Evolutionary conservation across 2,329 filamentous ascomycete genomes (phyloP), one percentile per base, ranked within the genome.

Genomic region (Mariannaea elegans): DNA sequence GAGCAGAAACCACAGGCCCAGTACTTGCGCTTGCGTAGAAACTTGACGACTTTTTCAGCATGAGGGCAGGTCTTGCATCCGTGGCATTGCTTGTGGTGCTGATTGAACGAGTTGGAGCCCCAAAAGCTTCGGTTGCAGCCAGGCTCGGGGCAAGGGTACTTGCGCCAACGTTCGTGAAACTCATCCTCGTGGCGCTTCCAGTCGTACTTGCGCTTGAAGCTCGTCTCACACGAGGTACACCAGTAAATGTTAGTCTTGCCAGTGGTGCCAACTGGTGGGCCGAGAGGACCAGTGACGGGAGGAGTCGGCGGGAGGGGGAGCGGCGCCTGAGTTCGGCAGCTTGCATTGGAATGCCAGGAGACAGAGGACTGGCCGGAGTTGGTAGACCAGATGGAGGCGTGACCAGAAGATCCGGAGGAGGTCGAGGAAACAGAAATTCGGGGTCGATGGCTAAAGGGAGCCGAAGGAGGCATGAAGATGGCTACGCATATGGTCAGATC

Each of bases 1-100:
- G 84, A 87, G 67, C 88, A 90, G 74, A 90, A 90, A 23, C 88
- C 88, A 64, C 88, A 90, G 2, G 87, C 88, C 84, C 87, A 90
- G 36, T 88, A 86, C 73, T 86, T 87, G 65, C 87, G 83, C 77
- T 89, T 87, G 61, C 82, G 82, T 61, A 87, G 82, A 52, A 87
- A 87, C 68, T 83, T 83, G 70, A 88, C 86, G 18, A 88, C 86
- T 65, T 84, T 84, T 65, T 88, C 84, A 47, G 87, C 86, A 66
- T 89, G 87, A 5, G 87, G 87, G 63, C 87, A 89, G 4, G 86
- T 86, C 69, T 86, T 86, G 75, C 86, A 88, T 61, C 84, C 82
- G 69, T 89, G 87, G 59, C 86, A 84, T 56, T 87, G 85, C 68
- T 87, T 88, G 76, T 89, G 87, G 64, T 89, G 87, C 72, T 89